Conservation (phyloP, 2,329 filamentous ascomycete species). For the Pyricularia pennisetigena region DNA sequence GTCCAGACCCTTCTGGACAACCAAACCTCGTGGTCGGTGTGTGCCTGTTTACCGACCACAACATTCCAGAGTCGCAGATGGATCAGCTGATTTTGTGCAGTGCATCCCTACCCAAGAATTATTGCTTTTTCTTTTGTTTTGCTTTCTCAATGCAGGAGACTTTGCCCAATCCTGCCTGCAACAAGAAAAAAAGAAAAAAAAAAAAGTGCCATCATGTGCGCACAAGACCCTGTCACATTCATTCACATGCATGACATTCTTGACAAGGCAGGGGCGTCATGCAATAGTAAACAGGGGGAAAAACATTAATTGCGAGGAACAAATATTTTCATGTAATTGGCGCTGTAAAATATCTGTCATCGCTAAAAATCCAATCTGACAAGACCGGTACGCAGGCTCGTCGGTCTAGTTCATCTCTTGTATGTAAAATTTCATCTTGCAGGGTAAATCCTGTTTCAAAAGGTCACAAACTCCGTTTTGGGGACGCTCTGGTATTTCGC, state of each 20-base stretch:
- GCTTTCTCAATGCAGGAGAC: not conserved
- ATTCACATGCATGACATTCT: not conserved
- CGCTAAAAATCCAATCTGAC: not conserved
- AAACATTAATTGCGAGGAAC: not conserved
- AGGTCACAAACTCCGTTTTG: not conserved
- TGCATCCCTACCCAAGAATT: not conserved
- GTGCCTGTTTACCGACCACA: not conserved
- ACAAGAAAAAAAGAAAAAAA: not conserved
- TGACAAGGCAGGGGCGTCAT: not conserved
- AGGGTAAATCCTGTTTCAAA: not conserved
- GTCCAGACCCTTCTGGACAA: not conserved
- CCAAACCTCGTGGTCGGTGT: not conserved
- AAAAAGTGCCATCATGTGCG: not conserved
- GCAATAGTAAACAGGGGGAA: not conserved
- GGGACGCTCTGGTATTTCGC: not conserved
- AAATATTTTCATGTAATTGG: not conserved
- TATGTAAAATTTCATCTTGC: not conserved
- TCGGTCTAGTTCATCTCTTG: not conserved
- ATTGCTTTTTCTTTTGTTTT: not conserved
- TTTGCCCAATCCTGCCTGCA: not conserved
- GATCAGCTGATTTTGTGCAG: not conserved
- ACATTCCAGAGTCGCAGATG: not conserved
- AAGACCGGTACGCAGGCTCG: not conserved
- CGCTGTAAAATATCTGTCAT: not conserved
- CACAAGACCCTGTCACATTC: not conserved